Percentiles rank a stretch among this genome's conserved stretches.
Evolutionary conservation across 78 protist species (phyloP).

Genomic region (Emiliania huxleyi): DNA sequence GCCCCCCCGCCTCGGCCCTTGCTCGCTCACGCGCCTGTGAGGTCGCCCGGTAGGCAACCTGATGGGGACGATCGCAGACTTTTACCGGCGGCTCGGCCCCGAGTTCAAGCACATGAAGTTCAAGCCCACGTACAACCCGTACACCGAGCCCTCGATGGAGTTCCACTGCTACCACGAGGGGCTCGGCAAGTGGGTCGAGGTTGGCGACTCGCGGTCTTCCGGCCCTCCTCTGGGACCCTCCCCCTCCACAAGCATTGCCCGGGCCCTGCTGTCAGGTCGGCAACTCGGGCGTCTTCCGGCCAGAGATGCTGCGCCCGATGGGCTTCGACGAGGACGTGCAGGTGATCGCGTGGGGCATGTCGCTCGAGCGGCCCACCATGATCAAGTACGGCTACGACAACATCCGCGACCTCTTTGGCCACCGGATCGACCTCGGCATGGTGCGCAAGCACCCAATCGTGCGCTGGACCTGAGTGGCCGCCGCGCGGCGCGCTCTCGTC

Average conservation of each 20-base stretch:
- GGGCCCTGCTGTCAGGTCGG: slow-evolving; percentile 69
- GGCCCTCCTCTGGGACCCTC: too few relatives aligned
- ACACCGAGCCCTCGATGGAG: slow-evolving; percentile 99
- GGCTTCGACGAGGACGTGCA: slow-evolving; percentile 84
- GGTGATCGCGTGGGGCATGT: slow-evolving; percentile 33
- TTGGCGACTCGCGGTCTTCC: too few relatives aligned
- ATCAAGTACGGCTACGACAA: slow-evolving; percentile 82
- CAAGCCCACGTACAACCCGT: slow-evolving; percentile 95
- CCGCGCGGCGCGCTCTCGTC: too few relatives aligned
- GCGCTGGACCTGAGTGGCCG: not conserved
- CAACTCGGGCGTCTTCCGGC: slow-evolving; percentile 95
- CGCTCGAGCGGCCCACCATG: slow-evolving; percentile 91
- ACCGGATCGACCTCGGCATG: slow-evolving; percentile 70
- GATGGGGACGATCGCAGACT: slow-evolving; percentile 86
- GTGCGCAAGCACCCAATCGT: slow-evolving; percentile 23
- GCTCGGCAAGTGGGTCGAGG: slow-evolving; percentile 64
- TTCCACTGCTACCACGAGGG: slow-evolving; percentile 83
- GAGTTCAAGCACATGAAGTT: slow-evolving; percentile 28
- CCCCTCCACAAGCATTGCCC: too few relatives aligned
- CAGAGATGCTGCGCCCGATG: slow-evolving; percentile 99
- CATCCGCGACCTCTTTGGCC: slow-evolving; percentile 97
- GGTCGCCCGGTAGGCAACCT: too few relatives aligned
- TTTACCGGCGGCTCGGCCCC: slow-evolving; percentile 83
- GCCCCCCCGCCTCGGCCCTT: too few relatives aligned
- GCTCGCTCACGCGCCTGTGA: too few relatives aligned